Evolutionary conservation across 2,329 filamentous ascomycete species (phyloP), one percentile per base, ranked within the genome.

Genomic region (Bipolaris zeicola): DNA sequence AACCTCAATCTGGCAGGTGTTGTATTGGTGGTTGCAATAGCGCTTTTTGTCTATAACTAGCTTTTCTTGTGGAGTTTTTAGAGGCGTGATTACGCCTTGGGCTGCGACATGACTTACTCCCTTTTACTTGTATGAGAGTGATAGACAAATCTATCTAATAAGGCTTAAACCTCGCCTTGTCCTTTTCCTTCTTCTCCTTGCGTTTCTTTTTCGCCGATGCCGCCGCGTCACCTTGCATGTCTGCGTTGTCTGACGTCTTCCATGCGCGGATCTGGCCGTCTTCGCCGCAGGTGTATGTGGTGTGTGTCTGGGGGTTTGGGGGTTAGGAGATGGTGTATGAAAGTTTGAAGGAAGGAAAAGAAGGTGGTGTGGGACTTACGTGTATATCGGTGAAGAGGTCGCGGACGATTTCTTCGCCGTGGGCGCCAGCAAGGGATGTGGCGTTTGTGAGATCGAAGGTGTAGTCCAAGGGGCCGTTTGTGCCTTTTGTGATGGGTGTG

Each of bases 281-380:
- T 67, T 83, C 80, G n/a, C 80, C 80, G 59, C 78, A 80, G 13
- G 76, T 82, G 59, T 78, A 78, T n/a, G 77, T 74, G 24, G 68
- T 75, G 16, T 63, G 61, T 18, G 65, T 71, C 72, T 75, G 45
- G 37, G 2, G 22, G 34, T 41, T 10, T 8, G 20, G 31, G 18
- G 18, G 11, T 36, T 18, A 13, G 41, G 41, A 18, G 8, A 28
- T n/a, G 11, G 14, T 8, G 26, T 5, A 8, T 13, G 4, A 13
- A 8, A 4, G 4, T 13, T 13, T 13, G 37, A 34, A 20, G 22
- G 7, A 14, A 8, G 13, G 20, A 16, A 18, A 8, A 5, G 4
- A 5, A 7, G 20, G 6, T n/a, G 22, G 28, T 8, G 42, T 1
- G 16, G 5, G 14, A 62, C 72, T 61, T 63, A 76, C 75, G 26